Percentiles rank a stretch among this genome's conserved stretches.
These are phyloP conservation scores for Micractinium conductrix DNA, from an alignment of 139 green algal genomes.

Conservation along the genomic window DNA sequence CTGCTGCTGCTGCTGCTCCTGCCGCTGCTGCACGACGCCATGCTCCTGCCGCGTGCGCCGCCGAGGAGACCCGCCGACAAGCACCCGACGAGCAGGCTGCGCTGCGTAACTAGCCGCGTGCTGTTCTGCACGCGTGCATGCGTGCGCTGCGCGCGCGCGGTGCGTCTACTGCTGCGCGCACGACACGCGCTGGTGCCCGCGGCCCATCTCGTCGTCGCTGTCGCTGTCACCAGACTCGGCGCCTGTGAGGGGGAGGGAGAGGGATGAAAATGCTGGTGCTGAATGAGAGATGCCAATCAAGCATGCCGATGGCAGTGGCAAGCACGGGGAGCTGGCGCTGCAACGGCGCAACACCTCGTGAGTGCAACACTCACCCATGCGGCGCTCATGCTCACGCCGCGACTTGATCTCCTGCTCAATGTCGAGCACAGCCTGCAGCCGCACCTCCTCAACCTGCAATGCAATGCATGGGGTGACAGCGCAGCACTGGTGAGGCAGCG, in stretches of 20 bases:
- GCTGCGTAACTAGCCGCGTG: too few species aligned
- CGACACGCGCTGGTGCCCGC: conserved; percentile 84
- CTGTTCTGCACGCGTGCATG: too few species aligned
- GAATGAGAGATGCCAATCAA: too few species aligned
- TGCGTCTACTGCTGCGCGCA: conserved; percentile 94
- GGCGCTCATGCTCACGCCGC: conserved; percentile 60
- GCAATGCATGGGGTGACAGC: conserved; percentile 42
- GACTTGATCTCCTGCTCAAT: conserved; percentile 92
- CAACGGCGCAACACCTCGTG: too few species aligned
- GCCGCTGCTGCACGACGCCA: too few species aligned
- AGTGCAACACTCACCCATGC: conserved; percentile 9
- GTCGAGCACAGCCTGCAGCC: conserved; percentile 60
- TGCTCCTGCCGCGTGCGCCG: too few species aligned
- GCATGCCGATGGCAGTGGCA: background rate
- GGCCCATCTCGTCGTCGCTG: conserved; percentile 85
- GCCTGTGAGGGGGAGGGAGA: conserved; percentile 26
- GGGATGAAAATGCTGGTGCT: too few species aligned
- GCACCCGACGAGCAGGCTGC: too few species aligned
- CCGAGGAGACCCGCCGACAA: too few species aligned
- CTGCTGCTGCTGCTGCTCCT: too few species aligned
- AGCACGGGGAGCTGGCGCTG: background rate
- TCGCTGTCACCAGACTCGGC: conserved; percentile 74
- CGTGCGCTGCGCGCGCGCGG: too few species aligned
- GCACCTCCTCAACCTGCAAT: conserved; percentile 68
- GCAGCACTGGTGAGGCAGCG: background rate